Base-by-base conservation (phyloP, 2,329 filamentous ascomycete genomes). In the Verticillium nubilum region DNA sequence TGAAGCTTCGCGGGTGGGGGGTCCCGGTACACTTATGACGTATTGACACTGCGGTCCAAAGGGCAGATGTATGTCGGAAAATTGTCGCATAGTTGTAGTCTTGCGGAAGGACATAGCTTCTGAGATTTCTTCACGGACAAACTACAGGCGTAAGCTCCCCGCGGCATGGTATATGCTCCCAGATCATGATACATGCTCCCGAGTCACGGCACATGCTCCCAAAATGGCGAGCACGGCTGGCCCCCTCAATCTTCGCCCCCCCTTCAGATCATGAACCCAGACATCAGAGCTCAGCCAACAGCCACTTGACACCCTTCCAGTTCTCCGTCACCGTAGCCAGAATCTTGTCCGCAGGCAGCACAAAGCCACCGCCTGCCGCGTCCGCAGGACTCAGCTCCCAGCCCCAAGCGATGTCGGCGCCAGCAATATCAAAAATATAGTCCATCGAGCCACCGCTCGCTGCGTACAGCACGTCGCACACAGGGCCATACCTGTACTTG, bases 381-480 rank as follows among this genome's bases (percentile, higher is more conserved):
- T 72, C 74, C 54, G 56, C 65, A 2, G 64, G 68, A 17, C 72
- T 70, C 50, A 79, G 70, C 68, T 79, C 77, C 9, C 71, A 66
- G 1, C 74, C 74, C 64, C 77, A 78, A 26, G 69, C 69, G 54
- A 77, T 71, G 59, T 77, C 75, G 1, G 79, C 74, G 37, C 71
- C 69, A 55, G 74, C 69, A 4, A 78, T 72, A 54, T 79, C 78
- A 23, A 68, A 67, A 53, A 74, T 73, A 60, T 78, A 81, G 67
- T 83, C 80, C 25, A 78, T 75, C 53, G 73, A 77, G 58, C 68
- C 74, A 25, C 78, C 78, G 0, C 74, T 73, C 0, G 84, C 81
- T 63, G 82, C 77, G 70, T 88, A 88, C 63, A 88, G 85, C 29
- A 84, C 87, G 50, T 72, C 72, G 70, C 86, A 88, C 62, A 85